phyloP scores from a whole-genome alignment of 352 stramenopile genomes.

The Elongisporangium prolatum region DNA sequence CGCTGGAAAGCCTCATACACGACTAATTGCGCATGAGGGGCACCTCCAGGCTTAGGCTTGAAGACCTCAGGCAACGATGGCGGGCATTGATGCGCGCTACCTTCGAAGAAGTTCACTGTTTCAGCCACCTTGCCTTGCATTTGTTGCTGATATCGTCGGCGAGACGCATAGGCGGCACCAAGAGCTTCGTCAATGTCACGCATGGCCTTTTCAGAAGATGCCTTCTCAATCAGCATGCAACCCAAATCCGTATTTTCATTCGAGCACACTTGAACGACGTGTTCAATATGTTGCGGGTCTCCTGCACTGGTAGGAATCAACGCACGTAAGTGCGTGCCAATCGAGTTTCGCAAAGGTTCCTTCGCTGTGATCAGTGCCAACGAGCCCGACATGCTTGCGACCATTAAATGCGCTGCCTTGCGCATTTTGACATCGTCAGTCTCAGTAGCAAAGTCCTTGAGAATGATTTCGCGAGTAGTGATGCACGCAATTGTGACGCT shows the following conservation, averaged over 20 bases:
- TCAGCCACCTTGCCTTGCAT: constrained; percentile 75
- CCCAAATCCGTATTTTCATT: constrained; percentile 99
- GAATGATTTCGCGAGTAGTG: constrained; percentile 96
- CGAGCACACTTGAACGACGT: constrained; percentile 96
- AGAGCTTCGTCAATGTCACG: constrained; percentile 97
- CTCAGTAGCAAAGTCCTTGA: constrained; percentile 99
- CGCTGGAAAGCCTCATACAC: constrained; percentile 99
- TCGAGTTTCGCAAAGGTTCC: constrained; percentile 96
- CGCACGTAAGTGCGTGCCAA: constrained; percentile 94
- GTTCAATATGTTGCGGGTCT: constrained; percentile 93
- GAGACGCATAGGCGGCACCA: constrained; percentile 73
- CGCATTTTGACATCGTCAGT: constrained; percentile 93
- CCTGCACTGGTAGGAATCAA: constrained; percentile 83
- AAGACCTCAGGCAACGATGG: constrained; percentile 91
- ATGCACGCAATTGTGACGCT: constrained; percentile 99
- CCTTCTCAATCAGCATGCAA: constrained; percentile 99
- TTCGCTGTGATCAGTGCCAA: constrained; percentile 98
- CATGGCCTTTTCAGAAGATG: constrained; percentile 98
- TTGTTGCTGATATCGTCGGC: constrained; percentile 84
- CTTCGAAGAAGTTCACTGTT: constrained; percentile 76
- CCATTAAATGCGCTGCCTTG: constrained; percentile 98
- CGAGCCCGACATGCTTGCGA: constrained; percentile 97
- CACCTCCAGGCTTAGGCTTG: constrained; percentile 90
- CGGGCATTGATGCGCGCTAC: constrained; percentile 54
- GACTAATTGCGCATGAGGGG: constrained; percentile 91